These are phyloP conservation scores for Paecilomyces dactylethromorphus DNA, from an alignment of 2,329 filamentous ascomycete genomes.

Conservation along the genomic window DNA sequence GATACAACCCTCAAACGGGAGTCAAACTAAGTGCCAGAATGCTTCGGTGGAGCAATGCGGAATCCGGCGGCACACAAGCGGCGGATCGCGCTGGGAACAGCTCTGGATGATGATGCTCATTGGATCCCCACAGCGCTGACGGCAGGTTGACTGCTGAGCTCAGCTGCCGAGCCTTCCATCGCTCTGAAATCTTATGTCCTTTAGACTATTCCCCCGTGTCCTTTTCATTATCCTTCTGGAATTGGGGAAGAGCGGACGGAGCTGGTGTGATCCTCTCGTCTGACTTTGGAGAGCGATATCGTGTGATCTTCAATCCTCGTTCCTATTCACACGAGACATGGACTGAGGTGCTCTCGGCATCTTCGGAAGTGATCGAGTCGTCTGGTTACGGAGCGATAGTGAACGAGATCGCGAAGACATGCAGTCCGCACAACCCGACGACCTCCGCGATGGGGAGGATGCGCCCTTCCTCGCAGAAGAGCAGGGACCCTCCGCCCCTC, in stretches of 20 bases:
- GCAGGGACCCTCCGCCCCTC: conserved; percentile 4
- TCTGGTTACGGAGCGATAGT: not conserved
- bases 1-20: not conserved
- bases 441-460: conserved; percentile 21
- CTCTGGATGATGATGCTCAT: not conserved
- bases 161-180: not conserved
- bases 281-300: not conserved
- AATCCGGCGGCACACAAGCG: not conserved
- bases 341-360: not conserved
- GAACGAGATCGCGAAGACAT: not conserved
- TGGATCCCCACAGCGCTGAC: not conserved
- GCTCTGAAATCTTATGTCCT: not conserved
- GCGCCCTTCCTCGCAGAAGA: conserved; percentile 20
- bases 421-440: conserved; percentile 13
- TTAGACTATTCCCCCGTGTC: not conserved
- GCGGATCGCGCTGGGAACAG: not conserved
- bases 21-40: not conserved
- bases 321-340: not conserved
- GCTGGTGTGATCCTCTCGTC: not conserved
- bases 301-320: not conserved
- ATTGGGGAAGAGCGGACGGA: not conserved
- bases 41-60: not conserved
- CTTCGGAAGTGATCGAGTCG: not conserved
- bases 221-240: not conserved
- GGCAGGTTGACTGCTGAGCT: not conserved